Conservation (phyloP, 78 protist genomes). For the Salpingoeca rosetta region DNA sequence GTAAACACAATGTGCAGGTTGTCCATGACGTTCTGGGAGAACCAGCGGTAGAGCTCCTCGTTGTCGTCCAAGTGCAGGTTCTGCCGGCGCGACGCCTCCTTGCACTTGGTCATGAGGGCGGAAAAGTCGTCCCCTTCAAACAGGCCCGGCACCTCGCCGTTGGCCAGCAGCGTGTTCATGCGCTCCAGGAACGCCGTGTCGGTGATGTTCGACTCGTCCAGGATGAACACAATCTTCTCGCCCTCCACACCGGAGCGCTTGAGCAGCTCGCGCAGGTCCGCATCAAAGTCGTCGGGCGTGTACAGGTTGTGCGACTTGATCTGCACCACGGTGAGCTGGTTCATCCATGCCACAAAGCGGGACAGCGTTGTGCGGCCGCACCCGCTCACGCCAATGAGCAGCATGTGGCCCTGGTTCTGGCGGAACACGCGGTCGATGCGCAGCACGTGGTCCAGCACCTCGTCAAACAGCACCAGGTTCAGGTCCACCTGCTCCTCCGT, state of each 20-base stretch:
- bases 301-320: conserved; percentile 61
- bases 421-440: conserved; percentile 65
- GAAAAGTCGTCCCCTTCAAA: conserved; percentile 63
- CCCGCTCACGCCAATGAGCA: conserved; percentile 81
- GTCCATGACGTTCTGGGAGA: conserved; percentile 61
- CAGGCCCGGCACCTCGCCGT: conserved; percentile 77
- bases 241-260: conserved; percentile 36
- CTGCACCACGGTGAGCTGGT: conserved; percentile 54
- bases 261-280: conserved; percentile 60
- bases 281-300: conserved; percentile 57
- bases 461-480: conserved; percentile 76
- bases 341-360: conserved; percentile 54
- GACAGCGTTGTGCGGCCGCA: conserved; percentile 72
- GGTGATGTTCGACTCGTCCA: conserved; percentile 65
- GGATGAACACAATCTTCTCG: conserved; percentile 50
- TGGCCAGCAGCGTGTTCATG: conserved; percentile 74
- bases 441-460: conserved; percentile 60
- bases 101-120: conserved; percentile 27
- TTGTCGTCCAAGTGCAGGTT: conserved; percentile 21
- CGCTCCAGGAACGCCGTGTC: conserved; percentile 66
- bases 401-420: conserved; percentile 65
- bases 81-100: conserved; percentile 18
- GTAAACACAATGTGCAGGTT: conserved; percentile 76
- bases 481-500: conserved; percentile 14
- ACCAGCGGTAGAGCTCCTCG: conserved; percentile 57